Base-by-base conservation (phyloP, 2,329 filamentous ascomycete genomes). In the Lachnellula suecica region DNA sequence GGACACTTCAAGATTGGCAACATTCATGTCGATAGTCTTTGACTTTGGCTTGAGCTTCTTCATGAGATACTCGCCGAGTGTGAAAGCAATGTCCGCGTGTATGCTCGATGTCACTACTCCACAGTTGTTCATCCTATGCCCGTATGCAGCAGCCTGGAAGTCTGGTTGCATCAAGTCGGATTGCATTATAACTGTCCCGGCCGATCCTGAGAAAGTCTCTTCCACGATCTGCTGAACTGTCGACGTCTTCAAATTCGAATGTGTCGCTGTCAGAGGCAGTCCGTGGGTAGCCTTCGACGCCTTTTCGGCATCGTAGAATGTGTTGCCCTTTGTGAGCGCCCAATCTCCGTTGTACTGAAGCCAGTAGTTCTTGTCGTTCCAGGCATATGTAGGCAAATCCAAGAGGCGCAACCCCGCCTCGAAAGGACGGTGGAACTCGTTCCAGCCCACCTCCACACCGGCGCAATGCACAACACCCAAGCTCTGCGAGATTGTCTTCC, bases 381-480 rank as follows among this genome's bases (percentile, higher is more conserved):
- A 87, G 10, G 71, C 74, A 66, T 87, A 87, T 2, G 78, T 76
- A 2, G 84, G 84, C 10, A 87, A 69, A 2, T 74, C 67, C 24
- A 85, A 68, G 23, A 86, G 70, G 52, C 77, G 70, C 41, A 82
- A 77, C 4, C 74, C 72, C 45, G 71, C 62, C 54, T 79, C 75
- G 67, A 83, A 84, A 46, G 78, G 71, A 25, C 71, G 68, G 66
- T 85, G 81, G 64, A 77, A 84, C 62, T 82, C 80, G 46, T 76
- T 73, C 74, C 84, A 87, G 59, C 78, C 72, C 56, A 84, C 72
- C 37, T 72, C 68, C 4, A 89, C 84, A 44, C 85, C 87, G 50
- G 87, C 84, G 25, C 83, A 77, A 63, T 88, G 78, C 9, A 90
- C 78, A 37, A 85, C 84, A 31, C 85, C 85, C 44, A 83, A 69